phyloP scores from a whole-genome alignment of 1,284 basidiomycete genomes.

The Exsudoporus floridanus region DNA sequence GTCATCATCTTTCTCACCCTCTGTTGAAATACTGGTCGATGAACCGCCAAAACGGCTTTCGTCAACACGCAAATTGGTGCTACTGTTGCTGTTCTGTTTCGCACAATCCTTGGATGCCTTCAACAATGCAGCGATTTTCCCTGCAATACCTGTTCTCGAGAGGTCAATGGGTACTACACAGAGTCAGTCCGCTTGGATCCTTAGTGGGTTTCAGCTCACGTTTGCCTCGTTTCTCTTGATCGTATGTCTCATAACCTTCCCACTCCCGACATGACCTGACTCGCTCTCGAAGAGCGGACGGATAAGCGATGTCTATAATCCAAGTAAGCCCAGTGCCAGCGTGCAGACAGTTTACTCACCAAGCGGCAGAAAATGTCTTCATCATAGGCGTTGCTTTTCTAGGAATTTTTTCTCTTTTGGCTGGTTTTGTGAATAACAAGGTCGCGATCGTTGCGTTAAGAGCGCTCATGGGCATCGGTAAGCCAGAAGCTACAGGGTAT shows the following conservation, averaged over 20 bases:
- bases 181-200: slow-evolving; percentile 41
- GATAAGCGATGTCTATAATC: slow-evolving; percentile 34
- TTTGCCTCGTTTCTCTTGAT: slow-evolving; percentile 44
- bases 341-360: not conserved
- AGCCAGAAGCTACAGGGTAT: not conserved
- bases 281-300: slow-evolving; percentile 29
- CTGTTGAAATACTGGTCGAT: slow-evolving; percentile 29
- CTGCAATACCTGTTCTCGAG: slow-evolving; percentile 39
- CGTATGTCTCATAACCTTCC: slow-evolving; percentile 31
- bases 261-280: slow-evolving; percentile 16
- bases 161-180: slow-evolving; percentile 56
- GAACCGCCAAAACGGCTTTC: slow-evolving; percentile 15
- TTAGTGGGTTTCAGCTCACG: slow-evolving; percentile 44
- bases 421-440: slow-evolving; percentile 44
- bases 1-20: not conserved
- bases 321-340: slow-evolving; percentile 18
- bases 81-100: slow-evolving; percentile 46
- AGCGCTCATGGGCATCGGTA: slow-evolving; percentile 44
- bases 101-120: slow-evolving; percentile 50
- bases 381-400: slow-evolving; percentile 36
- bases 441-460: slow-evolving; percentile 45
- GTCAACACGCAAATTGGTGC: slow-evolving; percentile 30
- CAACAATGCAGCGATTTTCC: slow-evolving; percentile 49
- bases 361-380: slow-evolving; percentile 24
- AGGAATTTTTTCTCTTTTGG: slow-evolving; percentile 39